Evolutionary conservation across 2,329 filamentous ascomycete species (phyloP).

Genomic region (Cytospora chrysosperma): DNA sequence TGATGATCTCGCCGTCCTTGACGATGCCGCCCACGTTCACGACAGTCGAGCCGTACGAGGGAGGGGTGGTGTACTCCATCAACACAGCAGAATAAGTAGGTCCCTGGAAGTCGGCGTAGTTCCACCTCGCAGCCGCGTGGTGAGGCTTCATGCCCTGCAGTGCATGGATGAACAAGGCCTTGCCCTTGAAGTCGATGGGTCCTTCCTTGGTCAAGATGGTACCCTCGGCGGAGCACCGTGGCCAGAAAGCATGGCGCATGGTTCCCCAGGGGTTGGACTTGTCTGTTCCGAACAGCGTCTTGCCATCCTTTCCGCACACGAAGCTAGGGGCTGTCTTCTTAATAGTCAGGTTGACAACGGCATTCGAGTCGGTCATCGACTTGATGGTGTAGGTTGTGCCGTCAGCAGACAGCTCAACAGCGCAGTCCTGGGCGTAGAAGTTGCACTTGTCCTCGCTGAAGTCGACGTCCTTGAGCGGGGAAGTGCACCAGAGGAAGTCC

Average conservation of each 20-base stretch:
- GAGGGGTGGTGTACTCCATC: conserved; percentile 95
- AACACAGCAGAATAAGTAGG: conserved; percentile 82
- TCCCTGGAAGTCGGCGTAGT: conserved; percentile 89
- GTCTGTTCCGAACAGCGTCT: conserved; percentile 83
- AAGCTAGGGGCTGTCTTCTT: conserved; percentile 77
- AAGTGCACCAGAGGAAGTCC: conserved; percentile 80
- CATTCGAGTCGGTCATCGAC: conserved; percentile 76
- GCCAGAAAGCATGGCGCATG: conserved; percentile 95
- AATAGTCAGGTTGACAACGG: conserved; percentile 83
- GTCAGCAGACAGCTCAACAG: conserved; percentile 82
- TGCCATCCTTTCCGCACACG: conserved; percentile 80
- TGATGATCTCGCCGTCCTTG: conserved; percentile 77
- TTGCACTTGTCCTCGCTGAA: conserved; percentile 81
- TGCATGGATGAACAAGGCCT: conserved; percentile 77
- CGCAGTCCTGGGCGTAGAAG: conserved; percentile 84
- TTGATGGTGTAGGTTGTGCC: conserved; percentile 84
- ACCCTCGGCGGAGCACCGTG: conserved; percentile 77
- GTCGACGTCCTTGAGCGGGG: conserved; percentile 72
- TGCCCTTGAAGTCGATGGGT: conserved; percentile 77
- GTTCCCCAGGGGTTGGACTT: conserved; percentile 82
- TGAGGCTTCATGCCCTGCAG: conserved; percentile 99
- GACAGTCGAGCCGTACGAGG: conserved; percentile 82
- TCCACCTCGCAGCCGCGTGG: conserved; percentile 89
- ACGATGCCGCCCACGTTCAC: conserved; percentile 82
- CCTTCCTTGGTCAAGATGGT: conserved; percentile 81